Conservation (phyloP, 2,329 filamentous ascomycete species). For the Aulographum hederae region DNA sequence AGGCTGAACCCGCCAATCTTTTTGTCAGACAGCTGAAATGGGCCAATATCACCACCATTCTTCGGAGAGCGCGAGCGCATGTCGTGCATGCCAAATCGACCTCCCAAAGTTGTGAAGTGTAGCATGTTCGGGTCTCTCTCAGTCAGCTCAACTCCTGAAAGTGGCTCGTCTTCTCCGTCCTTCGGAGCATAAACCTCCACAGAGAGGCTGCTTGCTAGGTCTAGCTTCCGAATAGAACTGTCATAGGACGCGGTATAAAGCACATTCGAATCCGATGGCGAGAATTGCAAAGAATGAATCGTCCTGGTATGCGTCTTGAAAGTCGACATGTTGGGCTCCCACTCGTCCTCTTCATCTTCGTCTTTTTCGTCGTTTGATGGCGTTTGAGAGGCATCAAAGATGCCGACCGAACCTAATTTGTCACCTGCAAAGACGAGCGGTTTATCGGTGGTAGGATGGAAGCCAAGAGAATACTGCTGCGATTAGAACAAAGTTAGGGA, state of each 20-base stretch:
- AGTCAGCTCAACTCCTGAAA: conserved; percentile 72
- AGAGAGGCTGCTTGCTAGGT: conserved; percentile 63
- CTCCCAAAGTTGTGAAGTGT: conserved; percentile 75
- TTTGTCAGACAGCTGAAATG: conserved; percentile 67
- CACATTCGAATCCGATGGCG: conserved; percentile 51
- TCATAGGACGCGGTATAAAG: conserved; percentile 85
- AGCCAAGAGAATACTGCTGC: conserved; percentile 54
- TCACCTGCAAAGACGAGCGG: conserved; percentile 84
- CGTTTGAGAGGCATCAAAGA: conserved; percentile 74
- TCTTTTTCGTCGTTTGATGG: conserved; percentile 29
- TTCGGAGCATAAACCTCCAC: conserved; percentile 64
- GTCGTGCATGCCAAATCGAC: conserved; percentile 66
- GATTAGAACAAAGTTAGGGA: too few relatives aligned
- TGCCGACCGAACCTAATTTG: conserved; percentile 76
- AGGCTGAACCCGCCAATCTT: conserved; percentile 92
- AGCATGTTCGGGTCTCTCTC: conserved; percentile 51
- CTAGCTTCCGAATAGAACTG: conserved; percentile 72
- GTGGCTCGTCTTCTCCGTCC: conserved; percentile 54
- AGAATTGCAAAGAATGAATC: conserved; percentile 69
- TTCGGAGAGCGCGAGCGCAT: conserved; percentile 40
- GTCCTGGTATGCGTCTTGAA: conserved; percentile 83
- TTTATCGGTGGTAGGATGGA: conserved; percentile 77
- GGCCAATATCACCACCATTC: conserved; percentile 32
- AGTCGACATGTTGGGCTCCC: conserved; percentile 66
- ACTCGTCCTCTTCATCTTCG: conserved; percentile 42